Base-by-base conservation (phyloP, 2,329 filamentous ascomycete genomes). In the Neonectria sp. region DNA sequence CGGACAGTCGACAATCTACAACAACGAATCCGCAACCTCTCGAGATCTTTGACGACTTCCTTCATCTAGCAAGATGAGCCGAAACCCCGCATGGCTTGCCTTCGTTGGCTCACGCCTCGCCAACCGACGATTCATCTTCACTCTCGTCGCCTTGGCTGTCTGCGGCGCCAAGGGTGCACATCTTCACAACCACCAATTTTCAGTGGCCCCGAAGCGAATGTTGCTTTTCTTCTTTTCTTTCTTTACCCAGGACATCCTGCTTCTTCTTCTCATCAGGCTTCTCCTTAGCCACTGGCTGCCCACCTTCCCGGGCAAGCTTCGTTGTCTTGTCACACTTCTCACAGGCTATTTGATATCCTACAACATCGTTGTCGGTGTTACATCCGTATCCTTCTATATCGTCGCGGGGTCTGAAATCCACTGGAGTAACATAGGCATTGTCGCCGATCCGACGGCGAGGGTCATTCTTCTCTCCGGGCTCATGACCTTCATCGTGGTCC, bases 371-470 rank as follows among this genome's bases (percentile, higher is more conserved):
- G 59, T 80, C 6, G 73, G 77, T 37, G 60, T 73, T 31, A 61
- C 75, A 29, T 76, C 71, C 27, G 68, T 80, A 2, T 75, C 79
- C 3, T 81, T 81, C 49, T 81, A 79, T 62, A 59, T 70, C 9
- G 74, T 79, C 11, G 72, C 79, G 6, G 79, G 79, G 6, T 77
- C 79, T 0, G 79, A 81, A 29, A 75, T 81, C 5, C 80, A 77
- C 51, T 81, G 80, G 79, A 74, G 78, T 13, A 81, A 81, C 55
- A 71, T 80, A n/a, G 78, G 70, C 1, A 58, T 81, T 9, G 79
- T 75, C 2, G 71, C 75, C 17, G 80, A 81, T 27, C 69, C 79
- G 1, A 73, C 78, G 1, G 77, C 79, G 2, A 73, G 79, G 49
- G 70, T 72, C 6, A 71, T 80, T n/a, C 68, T 82, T 17, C 70